Conservation (phyloP, 129 eudicot species). For the Centella asiatica region DNA sequence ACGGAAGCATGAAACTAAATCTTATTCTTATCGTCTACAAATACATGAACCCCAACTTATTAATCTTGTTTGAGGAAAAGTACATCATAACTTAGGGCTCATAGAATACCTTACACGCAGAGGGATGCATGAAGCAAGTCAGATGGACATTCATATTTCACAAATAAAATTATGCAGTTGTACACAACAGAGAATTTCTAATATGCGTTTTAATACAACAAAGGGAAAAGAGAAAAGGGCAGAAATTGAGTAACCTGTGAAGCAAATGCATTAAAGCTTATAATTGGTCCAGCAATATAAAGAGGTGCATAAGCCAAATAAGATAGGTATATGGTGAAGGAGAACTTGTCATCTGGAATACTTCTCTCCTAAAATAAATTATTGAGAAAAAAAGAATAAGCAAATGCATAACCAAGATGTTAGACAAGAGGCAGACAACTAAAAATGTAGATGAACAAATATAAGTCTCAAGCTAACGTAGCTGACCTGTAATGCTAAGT, state of each 20-base stretch:
- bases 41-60: too few species aligned
- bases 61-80: too few species aligned
- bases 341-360: constrained; percentile 47
- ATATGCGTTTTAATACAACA: background rate
- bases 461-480: background rate
- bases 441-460: background rate
- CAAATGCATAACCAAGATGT: background rate
- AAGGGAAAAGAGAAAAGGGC: constrained; percentile 4
- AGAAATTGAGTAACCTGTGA: constrained; percentile 59
- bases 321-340: constrained; percentile 60
- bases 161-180: background rate
- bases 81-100: background rate
- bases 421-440: constrained; percentile 6
- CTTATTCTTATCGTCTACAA: too few species aligned
- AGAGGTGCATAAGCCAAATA: constrained; percentile 89
- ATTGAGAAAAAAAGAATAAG: background rate
- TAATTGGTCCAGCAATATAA: constrained; percentile 91
- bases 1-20: too few species aligned
- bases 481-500: constrained; percentile 70
- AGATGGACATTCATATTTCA: background rate
- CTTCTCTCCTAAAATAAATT: constrained; percentile 65
- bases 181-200: background rate
- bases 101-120: background rate
- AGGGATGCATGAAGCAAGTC: background rate
- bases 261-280: constrained; percentile 86